Evolutionary conservation across 257 asterid species (phyloP), one percentile per base, ranked within the genome.

Genomic region (Mentha longifolia): DNA sequence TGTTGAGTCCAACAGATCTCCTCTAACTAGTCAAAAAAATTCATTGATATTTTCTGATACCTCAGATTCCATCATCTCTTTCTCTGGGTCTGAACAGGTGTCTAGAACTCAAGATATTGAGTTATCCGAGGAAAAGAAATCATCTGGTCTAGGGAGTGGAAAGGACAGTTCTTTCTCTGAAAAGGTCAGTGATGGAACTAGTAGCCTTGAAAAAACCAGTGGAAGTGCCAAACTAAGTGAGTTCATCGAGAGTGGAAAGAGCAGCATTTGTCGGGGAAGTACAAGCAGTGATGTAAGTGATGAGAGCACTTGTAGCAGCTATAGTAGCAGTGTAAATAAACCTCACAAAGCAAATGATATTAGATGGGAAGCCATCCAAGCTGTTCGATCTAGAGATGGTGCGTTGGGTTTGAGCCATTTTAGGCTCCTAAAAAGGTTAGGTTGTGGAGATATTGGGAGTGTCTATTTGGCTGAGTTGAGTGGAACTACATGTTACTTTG

Each of bases 391-490:
- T 42, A 79, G 79, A 68, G 92, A 88, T 47, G 86, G 95, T 12
- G 77, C 59, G 30, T 78, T 88, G 56, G 87, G 86, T 65, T 74
- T 88, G 85, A 74, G 76, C 70, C 95, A 88, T 78, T 88, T 88
- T 70, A 78, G 88, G 82, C 80, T 88, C 57, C 81, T 88, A 55
- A 88, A 81, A 76, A 82, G 84, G 78, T 71, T 88, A 76, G 95
- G 95, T 14, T 86, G 84, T 60, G 95, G 95, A 31, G 95, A 88
- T 78, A 88, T 88, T 74, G 95, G 95, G 69, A 84, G 95, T 63
- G 95, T 88, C 30, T 86, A 88, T 80, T 79, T 88, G 56, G 87
- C 87, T 2, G 92, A 88, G 78, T 59, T 88, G 87, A 84, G 87
- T 60, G 89, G 90, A 61, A 84, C 92, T 3, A 86, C 82, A 71